Evolutionary conservation across 495 filamentous ascomycete genomes (phyloP).

Genomic region (Penicillium salamii): DNA sequence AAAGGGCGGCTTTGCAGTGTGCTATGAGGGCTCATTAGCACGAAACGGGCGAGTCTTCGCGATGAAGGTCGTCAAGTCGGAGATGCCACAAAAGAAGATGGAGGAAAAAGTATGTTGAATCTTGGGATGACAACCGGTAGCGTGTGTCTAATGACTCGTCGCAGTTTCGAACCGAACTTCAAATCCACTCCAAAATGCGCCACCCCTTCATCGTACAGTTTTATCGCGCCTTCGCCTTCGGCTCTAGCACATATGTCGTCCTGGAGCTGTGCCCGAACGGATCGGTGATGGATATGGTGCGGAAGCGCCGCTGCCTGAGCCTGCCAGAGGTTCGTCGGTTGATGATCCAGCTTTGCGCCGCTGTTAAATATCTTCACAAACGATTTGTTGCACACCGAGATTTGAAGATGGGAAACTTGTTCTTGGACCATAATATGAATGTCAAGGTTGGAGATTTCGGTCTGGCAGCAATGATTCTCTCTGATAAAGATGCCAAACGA

Average conservation of each 20-base stretch:
- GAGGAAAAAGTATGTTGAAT: slow-evolving; percentile 72
- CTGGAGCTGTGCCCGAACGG: slow-evolving; percentile 93
- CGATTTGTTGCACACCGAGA: slow-evolving; percentile 95
- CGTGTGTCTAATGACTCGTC: slow-evolving; percentile 30
- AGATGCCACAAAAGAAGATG: slow-evolving; percentile 80
- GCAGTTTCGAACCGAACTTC: slow-evolving; percentile 94
- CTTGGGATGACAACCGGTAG: not conserved
- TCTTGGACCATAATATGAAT: slow-evolving; percentile 94
- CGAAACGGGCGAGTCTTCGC: slow-evolving; percentile 68
- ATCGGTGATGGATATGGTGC: slow-evolving; percentile 98
- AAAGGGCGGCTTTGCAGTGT: slow-evolving; percentile 94
- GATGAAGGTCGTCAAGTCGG: slow-evolving; percentile 85
- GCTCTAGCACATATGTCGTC: slow-evolving; percentile 85
- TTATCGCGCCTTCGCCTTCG: slow-evolving; percentile 88
- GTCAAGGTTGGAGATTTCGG: slow-evolving; percentile 98
- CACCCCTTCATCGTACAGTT: slow-evolving; percentile 95
- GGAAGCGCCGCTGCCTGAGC: slow-evolving; percentile 78
- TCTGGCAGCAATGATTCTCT: slow-evolving; percentile 85
- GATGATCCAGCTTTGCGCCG: slow-evolving; percentile 89
- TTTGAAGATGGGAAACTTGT: slow-evolving; percentile 97
- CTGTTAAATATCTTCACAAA: slow-evolving; percentile 94
- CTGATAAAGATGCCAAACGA: slow-evolving; percentile 76
- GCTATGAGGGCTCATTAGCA: slow-evolving; percentile 70
- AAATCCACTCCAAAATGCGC: slow-evolving; percentile 96
- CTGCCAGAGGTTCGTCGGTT: slow-evolving; percentile 90